Evolutionary conservation across 805 yeast species (phyloP).

Genomic region (Candida golubevii): DNA sequence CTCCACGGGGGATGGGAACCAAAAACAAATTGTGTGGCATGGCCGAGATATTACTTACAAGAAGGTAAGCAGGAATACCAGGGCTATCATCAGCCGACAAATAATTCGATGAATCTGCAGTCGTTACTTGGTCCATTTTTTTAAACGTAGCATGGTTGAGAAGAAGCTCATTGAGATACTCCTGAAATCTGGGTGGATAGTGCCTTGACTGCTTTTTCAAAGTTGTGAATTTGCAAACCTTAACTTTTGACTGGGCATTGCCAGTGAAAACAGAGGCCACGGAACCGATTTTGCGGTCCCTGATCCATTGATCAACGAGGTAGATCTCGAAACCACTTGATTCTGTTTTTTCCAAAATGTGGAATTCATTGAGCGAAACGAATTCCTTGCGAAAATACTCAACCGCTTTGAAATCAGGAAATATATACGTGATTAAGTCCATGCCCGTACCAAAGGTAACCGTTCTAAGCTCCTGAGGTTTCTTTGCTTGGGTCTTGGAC

Average conservation of each 20-base stretch:
- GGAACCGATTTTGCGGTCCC: conserved; percentile 61
- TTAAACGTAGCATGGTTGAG: conserved; percentile 69
- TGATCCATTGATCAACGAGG: conserved; percentile 92
- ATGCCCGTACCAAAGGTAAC: conserved; percentile 3
- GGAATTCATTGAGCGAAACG: conserved; percentile 31
- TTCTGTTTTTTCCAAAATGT: conserved; percentile 41
- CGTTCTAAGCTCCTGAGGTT: background rate
- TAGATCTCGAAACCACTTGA: conserved; percentile 82
- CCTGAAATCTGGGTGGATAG: conserved; percentile 52
- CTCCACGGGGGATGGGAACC: conserved; percentile 65
- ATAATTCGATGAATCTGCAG: background rate
- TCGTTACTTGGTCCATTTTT: conserved; percentile 23
- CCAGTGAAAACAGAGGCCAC: conserved; percentile 86
- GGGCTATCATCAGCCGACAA: conserved; percentile 5
- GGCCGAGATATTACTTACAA: conserved; percentile 78
- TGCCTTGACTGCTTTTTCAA: conserved; percentile 42
- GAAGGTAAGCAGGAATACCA: conserved; percentile 40
- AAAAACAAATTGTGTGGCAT: conserved; percentile 72
- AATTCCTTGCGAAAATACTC: conserved; percentile 41
- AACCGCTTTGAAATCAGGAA: conserved; percentile 59
- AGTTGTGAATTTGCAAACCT: conserved; percentile 53
- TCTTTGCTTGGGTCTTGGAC: too few relatives aligned
- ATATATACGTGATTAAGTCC: conserved; percentile 33
- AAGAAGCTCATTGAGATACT: conserved; percentile 61
- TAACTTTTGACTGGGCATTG: conserved; percentile 57